Conservation (phyloP, 2,329 filamentous ascomycete genomes). For the Aspergillus jensenii region DNA sequence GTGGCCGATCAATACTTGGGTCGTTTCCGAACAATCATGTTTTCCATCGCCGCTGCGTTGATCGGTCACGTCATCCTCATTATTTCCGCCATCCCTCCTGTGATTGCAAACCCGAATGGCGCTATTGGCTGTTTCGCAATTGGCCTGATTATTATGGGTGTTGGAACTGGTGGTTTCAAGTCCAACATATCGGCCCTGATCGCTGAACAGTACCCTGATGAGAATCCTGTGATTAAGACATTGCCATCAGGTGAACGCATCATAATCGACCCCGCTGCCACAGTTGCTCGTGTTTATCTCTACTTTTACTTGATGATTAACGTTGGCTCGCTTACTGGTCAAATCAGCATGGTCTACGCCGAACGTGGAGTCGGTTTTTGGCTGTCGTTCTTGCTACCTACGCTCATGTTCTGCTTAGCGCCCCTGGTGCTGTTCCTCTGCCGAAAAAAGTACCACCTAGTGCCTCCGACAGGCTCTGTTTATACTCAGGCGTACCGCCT, state of each 20-base stretch:
- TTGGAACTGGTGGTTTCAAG: conserved; percentile 79
- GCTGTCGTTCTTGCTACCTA: conserved; percentile 59
- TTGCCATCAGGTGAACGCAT: conserved; percentile 61
- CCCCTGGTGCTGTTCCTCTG: conserved; percentile 62
- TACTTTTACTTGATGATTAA: conserved; percentile 74
- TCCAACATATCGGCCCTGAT: conserved; percentile 73
- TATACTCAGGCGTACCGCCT: conserved; percentile 66
- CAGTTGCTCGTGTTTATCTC: conserved; percentile 66
- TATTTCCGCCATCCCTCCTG: conserved; percentile 61
- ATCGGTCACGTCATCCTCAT: conserved; percentile 69
- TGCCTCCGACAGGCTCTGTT: conserved; percentile 71
- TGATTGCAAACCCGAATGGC: conserved; percentile 58
- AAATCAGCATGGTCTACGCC: conserved; percentile 68
- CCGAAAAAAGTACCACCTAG: conserved; percentile 63
- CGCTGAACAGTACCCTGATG: conserved; percentile 67
- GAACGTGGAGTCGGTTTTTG: conserved; percentile 77
- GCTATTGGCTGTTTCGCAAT: conserved; percentile 65
- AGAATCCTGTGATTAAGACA: conserved; percentile 57
- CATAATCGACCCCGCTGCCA: conserved; percentile 68
- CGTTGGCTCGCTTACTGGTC: conserved; percentile 61
- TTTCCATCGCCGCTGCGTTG: conserved; percentile 64
- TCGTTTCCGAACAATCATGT: conserved; percentile 70
- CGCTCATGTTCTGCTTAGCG: conserved; percentile 61
- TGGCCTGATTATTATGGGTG: conserved; percentile 66
- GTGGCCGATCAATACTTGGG: conserved; percentile 70